phyloP scores from a whole-genome alignment of 495 filamentous ascomycete genomes.

The Hypoxylon lienhwacheense region DNA sequence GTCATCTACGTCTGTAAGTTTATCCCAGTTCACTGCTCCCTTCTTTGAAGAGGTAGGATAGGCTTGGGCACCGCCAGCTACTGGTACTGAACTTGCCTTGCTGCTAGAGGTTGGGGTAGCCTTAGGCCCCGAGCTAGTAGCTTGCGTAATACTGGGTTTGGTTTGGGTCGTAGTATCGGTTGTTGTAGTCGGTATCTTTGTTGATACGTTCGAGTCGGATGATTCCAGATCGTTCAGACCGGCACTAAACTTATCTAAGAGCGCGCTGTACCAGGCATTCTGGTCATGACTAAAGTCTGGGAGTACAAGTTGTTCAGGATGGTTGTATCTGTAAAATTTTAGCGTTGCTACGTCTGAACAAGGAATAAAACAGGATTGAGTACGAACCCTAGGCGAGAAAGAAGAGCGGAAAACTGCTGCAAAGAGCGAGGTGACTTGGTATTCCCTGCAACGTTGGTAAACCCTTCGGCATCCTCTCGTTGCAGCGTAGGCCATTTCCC shows the following conservation, averaged over 20 bases:
- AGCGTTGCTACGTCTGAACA: background rate
- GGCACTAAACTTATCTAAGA: conserved; percentile 21
- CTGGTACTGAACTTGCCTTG: conserved; percentile 10
- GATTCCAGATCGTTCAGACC: conserved; percentile 6
- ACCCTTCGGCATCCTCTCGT: conserved; percentile 42
- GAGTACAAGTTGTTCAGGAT: conserved; percentile 13
- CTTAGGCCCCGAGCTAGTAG: conserved; percentile 39
- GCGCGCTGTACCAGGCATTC: conserved; percentile 26
- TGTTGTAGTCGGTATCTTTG: conserved; percentile 10
- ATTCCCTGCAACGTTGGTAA: conserved; percentile 23
- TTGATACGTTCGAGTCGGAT: conserved; percentile 2
- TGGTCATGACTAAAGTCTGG: conserved; percentile 9
- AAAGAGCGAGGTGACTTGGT: conserved; percentile 7
- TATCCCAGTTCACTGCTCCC: conserved; percentile 93
- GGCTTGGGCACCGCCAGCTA: conserved; percentile 48
- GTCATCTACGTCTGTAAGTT: conserved; percentile 52
- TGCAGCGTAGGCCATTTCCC: conserved; percentile 81
- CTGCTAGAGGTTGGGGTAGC: conserved; percentile 26
- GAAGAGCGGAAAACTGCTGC: conserved; percentile 18
- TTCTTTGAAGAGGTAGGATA: conserved; percentile 88
- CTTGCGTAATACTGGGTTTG: conserved; percentile 9
- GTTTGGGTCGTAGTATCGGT: conserved; percentile 13
- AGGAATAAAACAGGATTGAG: conserved; percentile 5
- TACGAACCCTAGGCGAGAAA: conserved; percentile 29
- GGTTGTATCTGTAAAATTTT: conserved; percentile 22